phyloP scores from a whole-genome alignment of 176 grass and related monocot genomes.

The Oryza coarctata region DNA sequence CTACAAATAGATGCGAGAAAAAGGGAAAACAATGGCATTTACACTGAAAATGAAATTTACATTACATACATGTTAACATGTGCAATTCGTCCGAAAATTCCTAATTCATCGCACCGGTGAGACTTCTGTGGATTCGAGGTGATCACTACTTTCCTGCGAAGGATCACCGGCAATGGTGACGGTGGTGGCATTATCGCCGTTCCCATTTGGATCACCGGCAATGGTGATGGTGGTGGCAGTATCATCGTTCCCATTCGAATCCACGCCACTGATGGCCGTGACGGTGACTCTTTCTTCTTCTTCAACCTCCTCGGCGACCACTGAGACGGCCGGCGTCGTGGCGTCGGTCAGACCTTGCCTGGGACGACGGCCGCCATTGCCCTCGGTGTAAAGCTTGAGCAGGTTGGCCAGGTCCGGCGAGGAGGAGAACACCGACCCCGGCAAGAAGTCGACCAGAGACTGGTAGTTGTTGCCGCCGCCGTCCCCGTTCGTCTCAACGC shows the following conservation, averaged over 20 bases:
- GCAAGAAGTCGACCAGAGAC: conserved; percentile 48
- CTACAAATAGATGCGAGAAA: background rate
- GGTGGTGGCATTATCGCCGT: too few relatives aligned
- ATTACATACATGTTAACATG: background rate
- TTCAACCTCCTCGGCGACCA: conserved; percentile 25
- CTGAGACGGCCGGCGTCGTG: background rate
- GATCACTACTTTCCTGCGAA: background rate
- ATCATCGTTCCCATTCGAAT: background rate
- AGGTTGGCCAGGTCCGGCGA: conserved; percentile 49
- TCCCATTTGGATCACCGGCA: too few relatives aligned
- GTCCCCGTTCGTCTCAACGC: too few relatives aligned
- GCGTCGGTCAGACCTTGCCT: background rate
- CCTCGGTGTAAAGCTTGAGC: conserved; percentile 41
- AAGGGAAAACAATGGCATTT: too few relatives aligned
- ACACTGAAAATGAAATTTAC: background rate
- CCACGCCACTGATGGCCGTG: background rate
- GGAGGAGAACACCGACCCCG: conserved; percentile 39
- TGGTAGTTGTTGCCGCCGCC: conserved; percentile 41
- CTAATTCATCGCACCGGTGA: background rate
- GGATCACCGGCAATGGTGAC: background rate
- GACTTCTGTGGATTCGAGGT: background rate
- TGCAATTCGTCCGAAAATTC: background rate
- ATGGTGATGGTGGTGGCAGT: background rate
- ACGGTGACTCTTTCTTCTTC: background rate
- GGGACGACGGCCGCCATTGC: background rate